Evolutionary conservation across 1,139 yeast species (phyloP), one percentile per base, ranked within the genome.

Genomic region (Taphrina deformans): DNA sequence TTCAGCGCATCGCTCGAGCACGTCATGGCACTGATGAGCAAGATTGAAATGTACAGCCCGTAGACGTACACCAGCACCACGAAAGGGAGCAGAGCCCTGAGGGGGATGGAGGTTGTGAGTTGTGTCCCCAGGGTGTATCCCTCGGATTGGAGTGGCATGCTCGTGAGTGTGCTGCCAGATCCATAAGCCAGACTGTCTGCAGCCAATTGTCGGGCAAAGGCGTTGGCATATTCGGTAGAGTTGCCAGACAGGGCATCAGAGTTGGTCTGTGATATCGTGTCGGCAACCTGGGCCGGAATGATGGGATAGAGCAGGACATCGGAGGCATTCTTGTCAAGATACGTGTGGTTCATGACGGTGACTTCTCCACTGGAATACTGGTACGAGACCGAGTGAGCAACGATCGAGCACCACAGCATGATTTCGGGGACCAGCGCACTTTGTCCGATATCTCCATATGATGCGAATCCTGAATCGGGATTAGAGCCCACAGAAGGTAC

Each of bases 111-210:
- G 10, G 48, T 44, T 10, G 48, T 44, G 27, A 44, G 48, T 9
- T 44, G 48, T 44, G 48, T 10, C n/a, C 48, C 48, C n/a, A 44
- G 24, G n/a, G 21, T 44, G 27, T 44, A 44, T 3, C 48, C 48
- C n/a, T 44, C 48, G 10, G 7, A 5, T 14, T 44, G 12, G 27
- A 44, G 9, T 2, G 48, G 27, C 26, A 2, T 7, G 27, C 48
- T 44, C 1, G 48, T 21, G 7, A 44, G 48, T n/a, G 48, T 44
- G 27, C 21, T 44, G 9, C 48, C 48, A 26, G 48, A 44, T 5
- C 48, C 48, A n/a, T 44, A 44, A 7, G 48, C 48, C 26, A 44
- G n/a, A 21, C 48, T 44, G n/a, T 44, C n/a, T 21, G 48, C 48
- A 4, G 48, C 48, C 9, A 44, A n/a, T 21, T 44, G 48, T 7